These are phyloP conservation scores for Scutellaria galericulata DNA, from an alignment of 257 asterid genomes.

Conservation along the genomic window DNA sequence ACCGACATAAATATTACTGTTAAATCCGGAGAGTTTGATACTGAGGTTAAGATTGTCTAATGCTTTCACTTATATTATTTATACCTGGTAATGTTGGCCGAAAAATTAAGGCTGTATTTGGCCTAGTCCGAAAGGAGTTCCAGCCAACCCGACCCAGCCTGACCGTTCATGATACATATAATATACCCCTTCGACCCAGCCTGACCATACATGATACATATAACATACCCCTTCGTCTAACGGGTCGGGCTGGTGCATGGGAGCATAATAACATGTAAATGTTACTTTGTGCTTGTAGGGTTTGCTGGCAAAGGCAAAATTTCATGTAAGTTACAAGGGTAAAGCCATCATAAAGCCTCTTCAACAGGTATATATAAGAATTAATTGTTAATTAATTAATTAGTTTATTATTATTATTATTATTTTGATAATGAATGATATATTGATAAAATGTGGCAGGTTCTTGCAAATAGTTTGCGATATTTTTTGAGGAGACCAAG, in stretches of 20 bases:
- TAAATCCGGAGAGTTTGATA: constrained; percentile 91
- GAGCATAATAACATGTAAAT: not conserved
- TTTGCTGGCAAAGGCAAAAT: constrained; percentile 91
- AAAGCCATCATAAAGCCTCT: constrained; percentile 90
- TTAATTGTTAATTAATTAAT: no score
- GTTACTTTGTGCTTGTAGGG: constrained; percentile 54
- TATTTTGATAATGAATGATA: no score
- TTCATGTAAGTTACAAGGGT: constrained; percentile 89
- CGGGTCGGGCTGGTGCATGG: not conserved
- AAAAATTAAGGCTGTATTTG: no score
- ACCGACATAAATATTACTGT: constrained; percentile 81
- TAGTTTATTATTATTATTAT: no score
- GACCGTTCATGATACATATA: no score
- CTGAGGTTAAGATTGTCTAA: constrained; percentile 59
- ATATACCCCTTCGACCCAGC: no score
- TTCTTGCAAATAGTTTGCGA: constrained; percentile 80
- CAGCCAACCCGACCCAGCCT: no score
- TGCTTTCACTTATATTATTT: no score
- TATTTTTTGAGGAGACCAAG: constrained; percentile 83
- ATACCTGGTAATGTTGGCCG: no score
- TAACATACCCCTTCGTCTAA: no score
- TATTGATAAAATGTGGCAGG: constrained; percentile 51
- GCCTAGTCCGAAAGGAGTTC: no score
- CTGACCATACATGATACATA: no score
- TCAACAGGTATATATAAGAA: constrained; percentile 65